Conservation (phyloP, 2,329 filamentous ascomycete genomes). For the Colletotrichum sp. region DNA sequence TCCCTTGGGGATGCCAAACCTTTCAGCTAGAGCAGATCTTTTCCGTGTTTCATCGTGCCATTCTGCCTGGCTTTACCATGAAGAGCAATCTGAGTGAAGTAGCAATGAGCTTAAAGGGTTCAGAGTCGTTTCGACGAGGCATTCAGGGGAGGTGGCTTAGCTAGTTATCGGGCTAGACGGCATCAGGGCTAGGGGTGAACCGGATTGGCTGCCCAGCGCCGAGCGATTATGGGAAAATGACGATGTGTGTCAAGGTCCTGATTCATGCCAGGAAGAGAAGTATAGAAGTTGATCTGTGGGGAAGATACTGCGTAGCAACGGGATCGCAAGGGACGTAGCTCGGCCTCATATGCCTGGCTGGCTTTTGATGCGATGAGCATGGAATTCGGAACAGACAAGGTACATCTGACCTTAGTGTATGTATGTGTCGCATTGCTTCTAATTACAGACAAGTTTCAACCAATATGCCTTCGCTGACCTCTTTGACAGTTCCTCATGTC, state of each 20-base stretch:
- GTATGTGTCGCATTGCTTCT: not conserved
- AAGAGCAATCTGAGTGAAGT: not conserved
- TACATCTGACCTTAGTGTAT: not conserved
- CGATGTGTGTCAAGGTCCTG: not conserved
- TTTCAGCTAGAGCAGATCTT: not conserved
- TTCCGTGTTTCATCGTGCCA: not conserved
- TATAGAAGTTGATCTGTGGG: not conserved
- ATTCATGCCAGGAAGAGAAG: not conserved
- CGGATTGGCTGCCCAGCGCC: not conserved
- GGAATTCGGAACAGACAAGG: accelerated
- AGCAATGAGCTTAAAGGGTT: not conserved
- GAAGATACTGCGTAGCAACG: not conserved
- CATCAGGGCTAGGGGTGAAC: not conserved
- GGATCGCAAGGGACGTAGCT: not conserved
- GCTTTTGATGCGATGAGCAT: not conserved
- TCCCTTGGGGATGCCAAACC: not conserved
- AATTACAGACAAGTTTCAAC: not conserved
- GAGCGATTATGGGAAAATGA: not conserved
- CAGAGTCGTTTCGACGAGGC: not conserved
- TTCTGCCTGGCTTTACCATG: not conserved
- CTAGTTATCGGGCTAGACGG: not conserved
- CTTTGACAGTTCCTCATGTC: not conserved
- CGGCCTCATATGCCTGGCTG: accelerated
- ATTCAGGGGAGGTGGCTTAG: not conserved
- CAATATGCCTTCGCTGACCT: not conserved